Conservation (phyloP, 1,284 basidiomycete species). For the Peniophora sp. region DNA sequence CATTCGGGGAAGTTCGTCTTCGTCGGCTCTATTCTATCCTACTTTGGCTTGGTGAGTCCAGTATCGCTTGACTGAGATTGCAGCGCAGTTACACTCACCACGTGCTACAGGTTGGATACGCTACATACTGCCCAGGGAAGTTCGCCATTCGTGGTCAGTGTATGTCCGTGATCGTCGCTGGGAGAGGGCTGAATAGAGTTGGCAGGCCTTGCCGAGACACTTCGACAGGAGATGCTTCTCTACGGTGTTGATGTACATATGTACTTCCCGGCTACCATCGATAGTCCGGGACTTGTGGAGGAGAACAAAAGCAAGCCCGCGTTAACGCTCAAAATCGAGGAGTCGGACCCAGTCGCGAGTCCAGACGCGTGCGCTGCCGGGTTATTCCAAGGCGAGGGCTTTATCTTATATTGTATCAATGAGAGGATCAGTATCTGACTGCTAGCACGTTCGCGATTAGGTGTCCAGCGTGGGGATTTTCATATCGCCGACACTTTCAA, state of each 20-base stretch:
- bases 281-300: constrained; percentile 70
- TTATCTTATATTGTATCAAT: too few relatives aligned
- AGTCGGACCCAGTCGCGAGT: constrained; percentile 59
- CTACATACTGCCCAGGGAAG: constrained; percentile 84
- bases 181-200: constrained; percentile 4
- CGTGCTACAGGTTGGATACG: constrained; percentile 58
- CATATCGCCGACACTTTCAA: constrained; percentile 75
- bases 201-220: constrained; percentile 77
- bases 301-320: constrained; percentile 51
- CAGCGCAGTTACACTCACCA: too few relatives aligned
- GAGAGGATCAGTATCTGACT: too few relatives aligned
- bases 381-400: too few relatives aligned
- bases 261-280: constrained; percentile 85
- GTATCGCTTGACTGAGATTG: not conserved
- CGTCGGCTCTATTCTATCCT: constrained; percentile 76
- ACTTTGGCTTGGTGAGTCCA: constrained; percentile 60
- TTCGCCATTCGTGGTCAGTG: constrained; percentile 80
- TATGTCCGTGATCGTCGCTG: constrained; percentile 8
- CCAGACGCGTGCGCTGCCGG: constrained; percentile 60
- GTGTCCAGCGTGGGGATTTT: constrained; percentile 64
- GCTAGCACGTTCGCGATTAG: too few relatives aligned
- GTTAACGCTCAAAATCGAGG: constrained; percentile 29
- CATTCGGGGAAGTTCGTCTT: constrained; percentile 71
- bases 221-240: constrained; percentile 80
- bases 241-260: constrained; percentile 80